Evolutionary conservation across 805 yeast species (phyloP), one percentile per base, ranked within the genome.

Genomic region (Sugiyamaella smithiae): DNA sequence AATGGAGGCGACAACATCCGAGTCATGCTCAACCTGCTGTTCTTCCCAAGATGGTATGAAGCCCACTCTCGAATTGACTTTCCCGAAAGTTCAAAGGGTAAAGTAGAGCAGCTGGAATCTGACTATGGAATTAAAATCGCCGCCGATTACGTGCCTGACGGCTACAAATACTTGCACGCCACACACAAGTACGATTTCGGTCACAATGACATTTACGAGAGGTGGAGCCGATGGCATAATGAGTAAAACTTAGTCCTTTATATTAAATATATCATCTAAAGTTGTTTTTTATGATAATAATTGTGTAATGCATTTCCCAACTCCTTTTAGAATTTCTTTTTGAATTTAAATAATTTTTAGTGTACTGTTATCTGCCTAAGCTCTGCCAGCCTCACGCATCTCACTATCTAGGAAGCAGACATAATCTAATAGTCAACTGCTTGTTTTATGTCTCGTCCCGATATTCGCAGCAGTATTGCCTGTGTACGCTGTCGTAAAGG

Each of bases 1-100:
- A 35, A 35, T 35, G 5, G 38, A 3, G 38, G 38, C 16, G 38
- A 35, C 6, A 16, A 35, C 20, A 19, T 35, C 6, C 38, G 38
- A 4, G 38, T 35, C 12, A 35, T 35, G 38, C 22, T 35, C 3
- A 35, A 35, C 22, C 7, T 35, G 38, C 22, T 35, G 22, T 35
- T 35, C 7, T 35, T 35, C 20, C 38, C 38, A 11, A 35, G 38
- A 35, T 35, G 38, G 38, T 35, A 35, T 20, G 38, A 35, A 16
- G 38, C 38, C 3, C 38, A 35, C 22, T 35, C 38, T 11, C 20
- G 5, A 12, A 35, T 35, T 7, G 20, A 35, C 5, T 35, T 35
- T 20, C 38, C 38, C 4, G 38, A 5, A 35, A 35, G 38, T 19
- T 14, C 38, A 12, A 14, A 7, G 8, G 5, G 20, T 3, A 35